phyloP scores from a whole-genome alignment of 2,329 filamentous ascomycete species.

The Monosporascus cannonballus region DNA sequence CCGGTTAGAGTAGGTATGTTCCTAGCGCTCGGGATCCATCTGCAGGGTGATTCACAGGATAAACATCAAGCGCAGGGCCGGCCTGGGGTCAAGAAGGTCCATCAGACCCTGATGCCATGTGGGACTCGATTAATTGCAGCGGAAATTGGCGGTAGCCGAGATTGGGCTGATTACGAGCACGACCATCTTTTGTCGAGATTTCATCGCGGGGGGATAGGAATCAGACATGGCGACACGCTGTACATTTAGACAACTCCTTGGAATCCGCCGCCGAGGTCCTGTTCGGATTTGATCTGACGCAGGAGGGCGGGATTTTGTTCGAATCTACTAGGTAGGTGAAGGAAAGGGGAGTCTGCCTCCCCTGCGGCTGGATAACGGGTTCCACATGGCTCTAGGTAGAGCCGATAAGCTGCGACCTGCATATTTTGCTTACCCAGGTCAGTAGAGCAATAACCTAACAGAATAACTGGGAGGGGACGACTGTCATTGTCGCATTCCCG shows the following conservation, averaged over 20 bases:
- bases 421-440: not conserved
- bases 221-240: no score
- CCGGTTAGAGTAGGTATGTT: not conserved
- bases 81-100: not conserved
- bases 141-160: not conserved
- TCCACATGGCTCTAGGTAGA: no score
- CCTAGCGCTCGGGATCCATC: not conserved
- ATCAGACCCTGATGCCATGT: not conserved
- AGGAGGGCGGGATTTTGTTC: no score
- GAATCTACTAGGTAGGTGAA: no score
- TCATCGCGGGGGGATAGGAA: no score
- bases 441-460: not conserved
- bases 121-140: not conserved
- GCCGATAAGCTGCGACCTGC: not conserved
- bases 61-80: not conserved
- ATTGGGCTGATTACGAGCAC: not conserved
- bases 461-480: not conserved
- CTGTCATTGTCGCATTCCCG: not conserved
- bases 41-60: not conserved
- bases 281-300: no score
- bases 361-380: no score
- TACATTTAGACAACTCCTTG: no score
- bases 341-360: not conserved
- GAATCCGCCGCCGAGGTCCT: no score
- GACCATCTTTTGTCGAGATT: not conserved